phyloP scores from a whole-genome alignment of 257 asterid species.

The Solanum gandarillasii region DNA sequence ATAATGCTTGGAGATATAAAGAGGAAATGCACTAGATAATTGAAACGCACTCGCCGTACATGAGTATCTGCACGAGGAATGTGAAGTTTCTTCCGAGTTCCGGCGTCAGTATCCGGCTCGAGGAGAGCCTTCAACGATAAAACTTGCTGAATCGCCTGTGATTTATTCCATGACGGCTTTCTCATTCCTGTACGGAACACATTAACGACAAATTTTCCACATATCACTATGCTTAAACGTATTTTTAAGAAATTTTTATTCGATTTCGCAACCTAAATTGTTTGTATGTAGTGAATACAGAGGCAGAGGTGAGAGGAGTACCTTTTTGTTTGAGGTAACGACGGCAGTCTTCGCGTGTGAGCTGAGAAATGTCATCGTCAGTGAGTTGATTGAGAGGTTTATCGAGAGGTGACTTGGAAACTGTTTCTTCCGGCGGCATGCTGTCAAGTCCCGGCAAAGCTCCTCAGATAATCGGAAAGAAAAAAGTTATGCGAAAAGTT shows the following conservation, averaged over 20 bases:
- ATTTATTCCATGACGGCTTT: slow-evolving; percentile 98
- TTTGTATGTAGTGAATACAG: neutral
- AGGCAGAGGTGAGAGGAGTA: neutral
- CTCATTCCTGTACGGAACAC: slow-evolving; percentile 71
- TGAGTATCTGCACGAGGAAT: slow-evolving; percentile 23
- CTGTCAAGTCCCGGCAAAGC: slow-evolving; percentile 22
- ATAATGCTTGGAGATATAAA: neutral
- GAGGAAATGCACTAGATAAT: neutral
- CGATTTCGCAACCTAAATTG: neutral
- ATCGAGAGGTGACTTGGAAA: slow-evolving; percentile 57
- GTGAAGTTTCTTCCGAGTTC: slow-evolving; percentile 34
- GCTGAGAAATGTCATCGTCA: slow-evolving; percentile 97
- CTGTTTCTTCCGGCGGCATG: slow-evolving; percentile 45
- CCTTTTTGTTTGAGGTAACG: slow-evolving; percentile 96
- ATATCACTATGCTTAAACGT: neutral
- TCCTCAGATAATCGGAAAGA: neutral
- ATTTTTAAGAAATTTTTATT: neutral
- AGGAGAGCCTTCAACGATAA: slow-evolving; percentile 80
- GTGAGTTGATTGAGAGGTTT: slow-evolving; percentile 84
- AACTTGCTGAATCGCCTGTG: slow-evolving; percentile 99
- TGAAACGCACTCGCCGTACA: slow-evolving; percentile 38
- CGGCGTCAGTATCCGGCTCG: slow-evolving; percentile 52
- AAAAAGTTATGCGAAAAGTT: neutral
- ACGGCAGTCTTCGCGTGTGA: slow-evolving; percentile 98
- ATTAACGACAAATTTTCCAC: neutral